Conservation (phyloP, 331 rosid species). For the Prunus yedoensis region DNA sequence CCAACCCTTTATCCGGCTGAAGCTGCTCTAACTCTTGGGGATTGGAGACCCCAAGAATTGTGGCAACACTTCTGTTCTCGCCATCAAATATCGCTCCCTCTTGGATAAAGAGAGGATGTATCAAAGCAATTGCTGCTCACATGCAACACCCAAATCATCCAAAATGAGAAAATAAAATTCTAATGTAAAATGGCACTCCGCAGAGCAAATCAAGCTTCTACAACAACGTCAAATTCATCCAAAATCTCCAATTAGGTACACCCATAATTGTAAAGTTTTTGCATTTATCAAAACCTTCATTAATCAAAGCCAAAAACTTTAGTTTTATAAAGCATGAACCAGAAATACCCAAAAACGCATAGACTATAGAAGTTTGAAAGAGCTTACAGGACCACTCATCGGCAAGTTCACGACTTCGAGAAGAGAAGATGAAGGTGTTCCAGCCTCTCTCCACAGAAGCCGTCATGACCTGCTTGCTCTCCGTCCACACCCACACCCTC, state of each 20-base stretch:
- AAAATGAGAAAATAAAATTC: slow-evolving; percentile 10
- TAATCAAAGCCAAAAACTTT: neutral
- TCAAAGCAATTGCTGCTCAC: slow-evolving; percentile 64
- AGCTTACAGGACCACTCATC: slow-evolving; percentile 75
- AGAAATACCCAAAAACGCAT: slow-evolving; percentile 4
- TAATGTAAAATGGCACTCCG: neutral
- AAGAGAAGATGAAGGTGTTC: too few relatives aligned
- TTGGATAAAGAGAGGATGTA: slow-evolving; percentile 56
- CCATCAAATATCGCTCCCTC: slow-evolving; percentile 64
- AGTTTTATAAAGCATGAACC: neutral
- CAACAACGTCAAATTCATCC: neutral
- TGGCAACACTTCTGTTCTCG: slow-evolving; percentile 54
- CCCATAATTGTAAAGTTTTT: neutral
- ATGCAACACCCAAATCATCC: slow-evolving; percentile 18
- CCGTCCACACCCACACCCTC: too few relatives aligned
- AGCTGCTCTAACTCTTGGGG: slow-evolving; percentile 65
- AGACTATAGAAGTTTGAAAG: neutral
- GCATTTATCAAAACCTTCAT: neutral
- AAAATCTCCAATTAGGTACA: slow-evolving; percentile 7
- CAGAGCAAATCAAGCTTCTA: slow-evolving; percentile 14
- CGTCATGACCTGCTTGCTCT: too few relatives aligned
- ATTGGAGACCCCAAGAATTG: slow-evolving; percentile 54
- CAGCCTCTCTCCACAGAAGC: too few relatives aligned
- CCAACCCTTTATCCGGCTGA: slow-evolving; percentile 45
- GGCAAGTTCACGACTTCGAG: slow-evolving; percentile 45